Percentiles rank a stretch among this genome's conserved stretches.
phyloP scores from a whole-genome alignment of 768 basidiomycete species.

The Pisolithus tinctorius region DNA sequence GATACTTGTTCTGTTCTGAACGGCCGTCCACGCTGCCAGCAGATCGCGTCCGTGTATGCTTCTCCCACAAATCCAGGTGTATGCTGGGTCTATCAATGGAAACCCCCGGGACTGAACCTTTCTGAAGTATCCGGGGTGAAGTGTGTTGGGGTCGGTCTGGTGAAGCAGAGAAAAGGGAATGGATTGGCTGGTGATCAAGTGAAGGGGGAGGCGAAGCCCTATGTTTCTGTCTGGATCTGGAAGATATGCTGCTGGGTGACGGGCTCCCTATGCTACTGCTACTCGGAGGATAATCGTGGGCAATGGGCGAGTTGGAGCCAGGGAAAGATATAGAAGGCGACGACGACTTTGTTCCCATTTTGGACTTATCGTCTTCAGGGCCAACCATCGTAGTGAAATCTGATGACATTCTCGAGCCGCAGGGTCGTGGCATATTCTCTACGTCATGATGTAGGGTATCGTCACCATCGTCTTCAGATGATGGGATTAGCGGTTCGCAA shows the following conservation, averaged over 20 bases:
- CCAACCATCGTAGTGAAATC: slow-evolving; percentile 15
- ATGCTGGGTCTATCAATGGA: too few species aligned
- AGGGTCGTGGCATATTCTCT: slow-evolving; percentile 36
- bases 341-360: slow-evolving; percentile 10
- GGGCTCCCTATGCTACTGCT: slow-evolving; percentile 37
- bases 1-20: too few species aligned
- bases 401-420: slow-evolving; percentile 29
- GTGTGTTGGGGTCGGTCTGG: not conserved
- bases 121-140: not conserved
- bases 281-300: slow-evolving; percentile 52
- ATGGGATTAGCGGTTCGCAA: slow-evolving; percentile 57
- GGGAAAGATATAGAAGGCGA: slow-evolving; percentile 9
- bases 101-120: not conserved
- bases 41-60: too few species aligned
- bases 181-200: slow-evolving; percentile 27
- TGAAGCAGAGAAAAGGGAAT: not conserved
- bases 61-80: too few species aligned
- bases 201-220: slow-evolving; percentile 35
- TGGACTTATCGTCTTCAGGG: slow-evolving; percentile 11
- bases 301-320: slow-evolving; percentile 1
- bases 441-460: slow-evolving; percentile 33
- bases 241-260: slow-evolving; percentile 10
- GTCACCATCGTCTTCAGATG: slow-evolving; percentile 52
- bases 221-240: slow-evolving; percentile 22
- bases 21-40: too few species aligned